phyloP scores from a whole-genome alignment of 208 protist genomes.

The Leishmania aethiopica region DNA sequence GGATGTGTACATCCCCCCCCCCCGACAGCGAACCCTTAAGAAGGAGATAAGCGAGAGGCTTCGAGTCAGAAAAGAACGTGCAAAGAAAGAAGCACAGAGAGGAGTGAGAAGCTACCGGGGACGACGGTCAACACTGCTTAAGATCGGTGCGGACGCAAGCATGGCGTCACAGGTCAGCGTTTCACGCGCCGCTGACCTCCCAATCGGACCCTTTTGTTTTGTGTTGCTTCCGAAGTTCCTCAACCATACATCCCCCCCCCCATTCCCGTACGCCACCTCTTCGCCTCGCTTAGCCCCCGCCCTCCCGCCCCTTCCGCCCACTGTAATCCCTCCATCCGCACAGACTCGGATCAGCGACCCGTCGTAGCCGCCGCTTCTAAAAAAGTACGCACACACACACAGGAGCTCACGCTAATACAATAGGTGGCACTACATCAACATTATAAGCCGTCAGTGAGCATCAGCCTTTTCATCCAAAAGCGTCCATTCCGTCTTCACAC shows the following conservation, averaged over 20 bases:
- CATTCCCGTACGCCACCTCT: background rate
- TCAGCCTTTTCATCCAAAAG: background rate
- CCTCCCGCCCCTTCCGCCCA: background rate
- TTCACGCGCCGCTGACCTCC: background rate
- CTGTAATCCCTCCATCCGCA: background rate
- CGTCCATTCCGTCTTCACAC: background rate
- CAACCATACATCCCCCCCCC: too few relatives aligned
- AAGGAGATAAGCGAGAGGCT: background rate
- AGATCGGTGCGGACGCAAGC: background rate
- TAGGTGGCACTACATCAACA: background rate
- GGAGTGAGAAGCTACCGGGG: background rate
- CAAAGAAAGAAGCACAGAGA: background rate
- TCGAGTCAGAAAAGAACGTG: background rate
- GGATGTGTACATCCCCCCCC: too few relatives aligned
- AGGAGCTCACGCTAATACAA: background rate
- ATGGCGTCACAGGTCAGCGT: background rate
- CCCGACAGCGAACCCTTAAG: background rate
- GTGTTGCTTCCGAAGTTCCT: background rate
- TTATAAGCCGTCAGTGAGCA: background rate
- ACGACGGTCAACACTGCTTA: background rate
- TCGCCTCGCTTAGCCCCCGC: background rate
- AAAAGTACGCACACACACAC: constrained; percentile 1
- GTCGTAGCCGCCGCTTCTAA: background rate
- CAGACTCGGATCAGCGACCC: background rate
- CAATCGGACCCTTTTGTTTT: background rate